phyloP scores from a whole-genome alignment of 176 grass and related monocot genomes.

The Cocos nucifera region DNA sequence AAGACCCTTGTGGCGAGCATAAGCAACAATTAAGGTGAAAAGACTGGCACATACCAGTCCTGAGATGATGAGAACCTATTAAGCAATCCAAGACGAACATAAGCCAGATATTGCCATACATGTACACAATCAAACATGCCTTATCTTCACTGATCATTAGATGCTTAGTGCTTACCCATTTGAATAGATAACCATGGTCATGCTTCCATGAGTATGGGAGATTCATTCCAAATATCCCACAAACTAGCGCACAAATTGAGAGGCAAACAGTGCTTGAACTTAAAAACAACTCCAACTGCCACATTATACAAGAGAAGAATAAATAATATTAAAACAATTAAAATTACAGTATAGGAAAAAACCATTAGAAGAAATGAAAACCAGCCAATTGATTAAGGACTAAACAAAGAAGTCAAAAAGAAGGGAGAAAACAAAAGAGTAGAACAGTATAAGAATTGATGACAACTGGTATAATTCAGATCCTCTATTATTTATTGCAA shows the following conservation, averaged over 20 bases:
- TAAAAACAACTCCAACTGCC: constrained; percentile 93
- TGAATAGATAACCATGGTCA: constrained; percentile 57
- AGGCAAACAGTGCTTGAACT: constrained; percentile 79
- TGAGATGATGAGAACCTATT: constrained; percentile 63
- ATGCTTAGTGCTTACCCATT: constrained; percentile 69
- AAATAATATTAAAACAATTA: too few relatives aligned
- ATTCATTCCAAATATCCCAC: constrained; percentile 96
- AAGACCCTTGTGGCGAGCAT: constrained; percentile 97
- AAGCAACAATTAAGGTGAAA: constrained; percentile 71
- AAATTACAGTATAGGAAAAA: too few relatives aligned
- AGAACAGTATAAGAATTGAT: neutral
- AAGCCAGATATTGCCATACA: too few relatives aligned
- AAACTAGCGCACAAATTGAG: constrained; percentile 80
- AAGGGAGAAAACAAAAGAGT: neutral
- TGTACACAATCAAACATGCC: neutral
- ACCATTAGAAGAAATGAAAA: neutral
- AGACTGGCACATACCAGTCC: constrained; percentile 49
- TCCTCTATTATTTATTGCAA: too few relatives aligned
- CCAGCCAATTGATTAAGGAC: neutral
- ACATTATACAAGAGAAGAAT: neutral
- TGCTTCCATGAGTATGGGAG: constrained; percentile 97
- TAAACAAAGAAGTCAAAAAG: neutral
- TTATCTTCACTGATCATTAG: constrained; percentile 4
- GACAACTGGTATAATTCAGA: too few relatives aligned
- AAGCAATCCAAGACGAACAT: neutral